Evolutionary conservation across 495 filamentous ascomycete species (phyloP), one percentile per base, ranked within the genome.

Genomic region (Penicillium simplicissimum): DNA sequence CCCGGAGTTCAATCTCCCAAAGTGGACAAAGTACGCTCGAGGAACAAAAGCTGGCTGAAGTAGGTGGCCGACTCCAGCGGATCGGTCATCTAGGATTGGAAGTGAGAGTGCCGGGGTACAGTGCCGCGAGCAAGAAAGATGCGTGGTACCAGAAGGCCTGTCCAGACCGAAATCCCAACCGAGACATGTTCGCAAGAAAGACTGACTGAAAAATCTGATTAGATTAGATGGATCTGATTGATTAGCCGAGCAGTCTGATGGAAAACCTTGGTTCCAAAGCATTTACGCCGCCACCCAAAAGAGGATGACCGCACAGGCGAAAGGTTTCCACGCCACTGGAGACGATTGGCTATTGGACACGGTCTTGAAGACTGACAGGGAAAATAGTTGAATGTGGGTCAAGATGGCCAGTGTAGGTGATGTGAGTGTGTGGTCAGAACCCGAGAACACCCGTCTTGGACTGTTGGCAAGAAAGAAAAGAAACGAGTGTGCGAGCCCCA

Each of bases 201-300:
- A 25, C 19, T 1, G 53, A 21, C 31, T 23, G 55, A 57, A 47
- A 47, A 57, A 57, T 57, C 55, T 47, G 55, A 57, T 57, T 57
- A 57, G 55, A 57, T 57, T 36, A 34, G 40, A 57, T 47, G 14
- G 28, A 35, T 47, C 10, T 28, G 38, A 31, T 56, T 45, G 37
- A 45, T 47, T 47, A 45, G 38, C 55, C 31, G 55, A 9, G 25
- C 25, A 13, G 14, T 49, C 45, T 23, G 45, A 19, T 9, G 11
- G 25, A 11, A 25, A 49, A 49, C 45, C 45, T 49, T 49, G 45
- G 45, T 49, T 49, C 11, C 2, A 49, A 19, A 15, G 45, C 5
- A 13, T n/a, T 49, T 15, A 5, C 21, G 23, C 45, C 21, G 14
- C 25, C 11, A 25, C 43, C 28, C 3, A 31, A 31, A 49, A 49